Conservation (phyloP, 352 stramenopile species). For the Pilasporangium apinafurcum region DNA sequence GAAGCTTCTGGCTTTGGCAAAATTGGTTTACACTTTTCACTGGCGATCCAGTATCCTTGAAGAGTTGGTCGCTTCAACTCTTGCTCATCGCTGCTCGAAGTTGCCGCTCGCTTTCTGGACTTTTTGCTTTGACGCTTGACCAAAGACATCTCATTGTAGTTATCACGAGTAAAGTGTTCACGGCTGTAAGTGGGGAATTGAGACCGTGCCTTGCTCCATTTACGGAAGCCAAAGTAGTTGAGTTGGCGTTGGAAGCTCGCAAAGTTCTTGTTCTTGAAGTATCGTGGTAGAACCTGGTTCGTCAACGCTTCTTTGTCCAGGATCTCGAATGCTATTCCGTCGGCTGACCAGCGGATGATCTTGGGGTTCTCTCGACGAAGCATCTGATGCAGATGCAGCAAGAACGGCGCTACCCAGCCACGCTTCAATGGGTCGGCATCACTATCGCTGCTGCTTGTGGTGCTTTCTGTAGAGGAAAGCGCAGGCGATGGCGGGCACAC, state of each 20-base stretch:
- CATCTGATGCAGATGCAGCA: slow-evolving; percentile 84
- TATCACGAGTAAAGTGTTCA: slow-evolving; percentile 80
- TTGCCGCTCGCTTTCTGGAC: slow-evolving; percentile 59
- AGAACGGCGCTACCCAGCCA: slow-evolving; percentile 79
- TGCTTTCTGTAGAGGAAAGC: slow-evolving; percentile 17
- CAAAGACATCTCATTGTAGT: slow-evolving; percentile 78
- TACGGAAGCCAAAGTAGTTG: slow-evolving; percentile 94
- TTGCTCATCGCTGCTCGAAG: slow-evolving; percentile 21
- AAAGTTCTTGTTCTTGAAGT: slow-evolving; percentile 96
- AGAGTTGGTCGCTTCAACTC: slow-evolving; percentile 29
- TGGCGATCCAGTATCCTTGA: slow-evolving; percentile 10
- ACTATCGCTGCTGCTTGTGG: slow-evolving; percentile 16
- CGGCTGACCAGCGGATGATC: slow-evolving; percentile 78
- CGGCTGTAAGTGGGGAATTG: slow-evolving; percentile 73
- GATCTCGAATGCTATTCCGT: slow-evolving; percentile 80
- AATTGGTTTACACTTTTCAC: slow-evolving; percentile 66
- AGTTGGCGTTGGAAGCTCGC: slow-evolving; percentile 94
- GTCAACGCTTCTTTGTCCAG: slow-evolving; percentile 83
- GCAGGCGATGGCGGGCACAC: slow-evolving; percentile 29
- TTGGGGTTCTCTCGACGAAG: slow-evolving; percentile 64
- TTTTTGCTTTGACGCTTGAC: slow-evolving; percentile 87
- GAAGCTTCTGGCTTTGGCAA: slow-evolving; percentile 29
- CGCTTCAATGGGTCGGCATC: slow-evolving; percentile 29
- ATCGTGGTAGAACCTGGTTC: slow-evolving; percentile 86
- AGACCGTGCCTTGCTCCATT: slow-evolving; percentile 79